Base-by-base conservation (phyloP, 164 flowering plant genomes). In the Akebia trifoliata region DNA sequence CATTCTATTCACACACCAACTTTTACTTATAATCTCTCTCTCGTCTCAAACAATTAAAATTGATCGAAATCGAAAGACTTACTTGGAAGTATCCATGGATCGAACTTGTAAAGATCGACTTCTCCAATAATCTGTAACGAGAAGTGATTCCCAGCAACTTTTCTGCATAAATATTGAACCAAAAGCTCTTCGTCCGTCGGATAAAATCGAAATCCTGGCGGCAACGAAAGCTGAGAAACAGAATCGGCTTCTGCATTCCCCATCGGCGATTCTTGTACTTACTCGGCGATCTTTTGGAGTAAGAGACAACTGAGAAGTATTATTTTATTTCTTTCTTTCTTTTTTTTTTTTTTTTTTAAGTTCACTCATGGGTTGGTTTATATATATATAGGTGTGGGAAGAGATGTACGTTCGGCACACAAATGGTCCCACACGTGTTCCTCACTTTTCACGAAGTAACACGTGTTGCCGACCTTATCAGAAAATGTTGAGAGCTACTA, bases 101-200 rank as follows among this genome's bases (percentile, higher is more conserved):
- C 70, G 36, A 56, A 70, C 21, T 70, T 74, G 56, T 70, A 64
- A 4, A 74, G 67, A 70, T 70, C 72, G 4, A 70, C 39, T 18
- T 74, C 78, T 0, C 64, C 72, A 20, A 74, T 74, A 9, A 70
- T 54, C 18, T 67, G 55, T 1, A 70, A 63, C 40, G 58, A 4
- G 50, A 74, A 74, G 4, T 59, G 50, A 21, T 61, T 50, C 1
- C 72, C 78, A 18, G 65, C 72, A 7, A 65, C 64, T 50, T 74
- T 70, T n/a, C 69, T 48, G 53, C 67, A 65, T 6, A 74, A 35
- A 15, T 74, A 74, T 29, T 74, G 68, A 42, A 64, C 70, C 10
- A 74, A 8, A 4, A 74, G 65, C 61, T 74, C 78, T 28, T 74
- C 78, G 22, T 74, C 78, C 1, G 78, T 70, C 29, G 78, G 78